Evolutionary conservation across 192 early-diverging fungal species (phyloP).

Genomic region (Rhizoclosmatium globosum): DNA sequence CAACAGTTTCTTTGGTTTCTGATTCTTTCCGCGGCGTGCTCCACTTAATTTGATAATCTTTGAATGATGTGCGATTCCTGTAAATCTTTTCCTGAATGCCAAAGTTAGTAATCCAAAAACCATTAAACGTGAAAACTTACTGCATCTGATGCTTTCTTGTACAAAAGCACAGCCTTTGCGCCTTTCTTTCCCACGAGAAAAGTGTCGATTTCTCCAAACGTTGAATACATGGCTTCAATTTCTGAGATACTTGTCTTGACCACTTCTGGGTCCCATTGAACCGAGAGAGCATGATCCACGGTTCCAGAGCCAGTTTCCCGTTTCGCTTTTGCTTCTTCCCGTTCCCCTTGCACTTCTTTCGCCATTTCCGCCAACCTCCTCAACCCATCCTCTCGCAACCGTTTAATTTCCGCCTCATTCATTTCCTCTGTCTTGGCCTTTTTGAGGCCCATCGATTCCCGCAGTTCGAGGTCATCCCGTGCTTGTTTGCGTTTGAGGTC

Average conservation of each 20-base stretch:
- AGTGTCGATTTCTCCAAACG: slow-evolving; percentile 24
- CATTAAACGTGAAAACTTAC: not conserved
- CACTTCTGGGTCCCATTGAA: slow-evolving; percentile 9
- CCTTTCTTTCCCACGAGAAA: not conserved
- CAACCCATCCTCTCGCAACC: slow-evolving; percentile 43
- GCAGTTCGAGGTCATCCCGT: slow-evolving; percentile 24
- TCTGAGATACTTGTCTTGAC: not conserved
- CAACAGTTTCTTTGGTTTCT: too few species aligned
- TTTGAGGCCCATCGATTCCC: slow-evolving; percentile 34
- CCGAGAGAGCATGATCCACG: slow-evolving; percentile 7
- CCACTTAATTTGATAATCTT: slow-evolving; percentile 20
- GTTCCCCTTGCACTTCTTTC: slow-evolving; percentile 46
- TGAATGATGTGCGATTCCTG: slow-evolving; percentile 19
- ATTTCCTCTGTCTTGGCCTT: slow-evolving; percentile 23
- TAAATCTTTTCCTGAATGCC: slow-evolving; percentile 17
- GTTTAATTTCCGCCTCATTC: slow-evolving; percentile 34
- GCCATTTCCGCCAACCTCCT: slow-evolving; percentile 46
- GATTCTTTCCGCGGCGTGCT: not conserved
- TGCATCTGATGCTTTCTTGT: slow-evolving; percentile 24
- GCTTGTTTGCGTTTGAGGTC: slow-evolving; percentile 31
- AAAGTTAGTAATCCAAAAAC: not conserved
- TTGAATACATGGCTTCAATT: slow-evolving; percentile 13
- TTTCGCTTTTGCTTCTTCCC: not conserved
- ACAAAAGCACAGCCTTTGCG: not conserved
- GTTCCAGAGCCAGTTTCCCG: not conserved